phyloP scores from a whole-genome alignment of 495 filamentous ascomycete species.

The Darksidea phi region DNA sequence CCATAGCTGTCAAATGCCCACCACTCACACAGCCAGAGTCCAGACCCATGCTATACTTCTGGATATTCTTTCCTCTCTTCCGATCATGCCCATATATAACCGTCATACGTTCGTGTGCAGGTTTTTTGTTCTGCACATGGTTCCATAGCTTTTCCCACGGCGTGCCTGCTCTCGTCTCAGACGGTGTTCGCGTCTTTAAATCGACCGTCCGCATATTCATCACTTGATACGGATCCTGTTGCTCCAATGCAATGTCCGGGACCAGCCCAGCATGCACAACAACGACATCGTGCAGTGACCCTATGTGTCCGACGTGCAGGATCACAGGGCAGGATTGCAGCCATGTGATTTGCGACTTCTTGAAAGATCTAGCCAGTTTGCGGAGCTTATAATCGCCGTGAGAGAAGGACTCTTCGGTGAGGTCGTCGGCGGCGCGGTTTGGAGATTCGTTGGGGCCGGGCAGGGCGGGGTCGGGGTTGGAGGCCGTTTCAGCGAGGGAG shows the following conservation, averaged over 20 bases:
- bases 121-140: slow-evolving; percentile 50
- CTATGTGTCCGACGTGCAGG: slow-evolving; percentile 62
- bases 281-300: slow-evolving; percentile 57
- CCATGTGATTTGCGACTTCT: slow-evolving; percentile 65
- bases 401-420: slow-evolving; percentile 41
- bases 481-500: slow-evolving; percentile 43
- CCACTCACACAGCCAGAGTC: slow-evolving; percentile 80
- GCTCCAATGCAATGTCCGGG: slow-evolving; percentile 65
- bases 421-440: slow-evolving; percentile 17
- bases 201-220: slow-evolving; percentile 92
- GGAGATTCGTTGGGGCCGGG: slow-evolving; percentile 18
- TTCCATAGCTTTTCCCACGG: slow-evolving; percentile 70
- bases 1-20: slow-evolving; percentile 69
- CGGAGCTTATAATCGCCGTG: slow-evolving; percentile 47
- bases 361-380: slow-evolving; percentile 53
- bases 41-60: slow-evolving; percentile 75
- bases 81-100: slow-evolving; percentile 89
- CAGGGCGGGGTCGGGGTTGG: slow-evolving; percentile 27
- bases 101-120: slow-evolving; percentile 46
- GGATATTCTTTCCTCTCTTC: slow-evolving; percentile 63
- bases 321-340: slow-evolving; percentile 71
- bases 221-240: slow-evolving; percentile 73
- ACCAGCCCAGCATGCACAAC: slow-evolving; percentile 85
- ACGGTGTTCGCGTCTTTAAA: slow-evolving; percentile 60
- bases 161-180: slow-evolving; percentile 54